A percentile compares a stretch with the other conserved stretches of the same genome.
Evolutionary conservation across 768 basidiomycete species (phyloP).

Genomic region (Lactarius sanguifluus): DNA sequence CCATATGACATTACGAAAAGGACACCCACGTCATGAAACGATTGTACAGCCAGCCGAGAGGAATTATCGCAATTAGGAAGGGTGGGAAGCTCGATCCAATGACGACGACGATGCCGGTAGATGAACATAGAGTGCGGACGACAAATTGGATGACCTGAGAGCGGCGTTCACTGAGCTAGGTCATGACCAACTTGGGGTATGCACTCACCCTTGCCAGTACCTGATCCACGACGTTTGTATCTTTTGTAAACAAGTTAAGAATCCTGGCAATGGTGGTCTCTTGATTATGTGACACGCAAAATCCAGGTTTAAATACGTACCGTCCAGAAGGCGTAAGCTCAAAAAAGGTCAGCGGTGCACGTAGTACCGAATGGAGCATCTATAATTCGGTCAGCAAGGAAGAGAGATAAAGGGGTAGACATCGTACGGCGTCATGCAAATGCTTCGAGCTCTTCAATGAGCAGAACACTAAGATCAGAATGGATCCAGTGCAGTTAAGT

Average conservation of each 20-base stretch:
- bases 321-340: conserved; percentile 85
- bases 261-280: conserved; percentile 48
- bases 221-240: conserved; percentile 84
- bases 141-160: conserved; percentile 61
- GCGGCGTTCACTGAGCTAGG: conserved; percentile 9
- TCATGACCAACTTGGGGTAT: not conserved
- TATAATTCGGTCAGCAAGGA: conserved; percentile 34
- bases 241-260: conserved; percentile 88
- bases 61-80: conserved; percentile 73
- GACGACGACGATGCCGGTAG: conserved; percentile 63
- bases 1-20: not conserved
- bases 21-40: conserved; percentile 70
- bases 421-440: conserved; percentile 72
- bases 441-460: conserved; percentile 68
- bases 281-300: not conserved
- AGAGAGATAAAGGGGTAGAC: not conserved
- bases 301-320: conserved; percentile 39
- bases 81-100: conserved; percentile 81
- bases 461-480: conserved; percentile 77
- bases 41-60: conserved; percentile 77
- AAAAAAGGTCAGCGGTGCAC: conserved; percentile 84
- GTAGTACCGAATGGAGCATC: conserved; percentile 82
- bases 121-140: conserved; percentile 60
- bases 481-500: conserved; percentile 52
- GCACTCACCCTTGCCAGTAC: conserved; percentile 60